phyloP scores from a whole-genome alignment of 2,329 filamentous ascomycete species.

The Fusarium udum region DNA sequence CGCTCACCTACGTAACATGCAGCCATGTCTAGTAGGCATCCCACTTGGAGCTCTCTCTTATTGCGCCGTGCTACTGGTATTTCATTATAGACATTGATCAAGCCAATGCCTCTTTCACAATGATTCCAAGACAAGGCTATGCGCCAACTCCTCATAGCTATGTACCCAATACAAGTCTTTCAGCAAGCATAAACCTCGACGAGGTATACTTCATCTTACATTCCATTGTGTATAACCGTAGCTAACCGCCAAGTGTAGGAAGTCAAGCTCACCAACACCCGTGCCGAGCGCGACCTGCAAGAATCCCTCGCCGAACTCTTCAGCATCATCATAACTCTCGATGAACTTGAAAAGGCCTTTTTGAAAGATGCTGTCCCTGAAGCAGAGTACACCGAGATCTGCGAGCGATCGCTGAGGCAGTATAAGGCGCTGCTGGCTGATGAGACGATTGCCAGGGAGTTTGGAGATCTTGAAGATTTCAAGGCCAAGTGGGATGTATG shows the following conservation, averaged over 20 bases:
- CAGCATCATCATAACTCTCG: slow-evolving; percentile 94
- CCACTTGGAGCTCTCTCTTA: slow-evolving; percentile 31
- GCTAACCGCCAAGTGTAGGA: slow-evolving; percentile 67
- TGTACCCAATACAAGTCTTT: slow-evolving; percentile 82
- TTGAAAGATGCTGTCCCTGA: slow-evolving; percentile 94
- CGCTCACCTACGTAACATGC: slow-evolving; percentile 42
- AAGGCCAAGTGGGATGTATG: slow-evolving; percentile 90
- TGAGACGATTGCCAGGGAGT: slow-evolving; percentile 88
- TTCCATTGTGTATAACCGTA: too few relatives aligned
- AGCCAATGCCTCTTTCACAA: slow-evolving; percentile 51
- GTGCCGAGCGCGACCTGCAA: slow-evolving; percentile 90
- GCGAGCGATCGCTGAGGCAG: slow-evolving; percentile 91
- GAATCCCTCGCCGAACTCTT: slow-evolving; percentile 97
- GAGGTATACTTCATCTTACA: slow-evolving; percentile 66
- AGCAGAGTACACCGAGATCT: slow-evolving; percentile 94
- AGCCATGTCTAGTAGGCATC: slow-evolving; percentile 25
- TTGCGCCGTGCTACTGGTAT: not conserved
- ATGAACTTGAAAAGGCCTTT: slow-evolving; percentile 96
- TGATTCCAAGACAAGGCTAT: slow-evolving; percentile 75
- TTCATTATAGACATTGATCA: not conserved
- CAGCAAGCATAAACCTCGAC: slow-evolving; percentile 91
- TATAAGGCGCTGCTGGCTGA: slow-evolving; percentile 95
- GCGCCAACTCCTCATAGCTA: slow-evolving; percentile 92
- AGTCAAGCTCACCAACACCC: slow-evolving; percentile 88
- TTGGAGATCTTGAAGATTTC: slow-evolving; percentile 89